phyloP scores from a whole-genome alignment of 2,329 filamentous ascomycete species.

The Alternaria angustiovoidea region DNA sequence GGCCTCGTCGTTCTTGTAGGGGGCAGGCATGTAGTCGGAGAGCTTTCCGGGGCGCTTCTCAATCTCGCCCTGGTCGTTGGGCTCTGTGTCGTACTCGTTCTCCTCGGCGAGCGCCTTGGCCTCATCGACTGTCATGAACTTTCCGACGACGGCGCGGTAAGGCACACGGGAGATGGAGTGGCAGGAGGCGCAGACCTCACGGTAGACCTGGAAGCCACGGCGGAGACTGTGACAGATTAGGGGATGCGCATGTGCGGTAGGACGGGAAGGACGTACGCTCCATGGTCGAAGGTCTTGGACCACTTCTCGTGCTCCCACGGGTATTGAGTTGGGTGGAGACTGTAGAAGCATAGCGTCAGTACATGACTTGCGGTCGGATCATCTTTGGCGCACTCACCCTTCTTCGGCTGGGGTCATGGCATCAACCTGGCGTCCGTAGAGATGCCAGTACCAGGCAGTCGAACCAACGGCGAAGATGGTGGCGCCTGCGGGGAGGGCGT shows the following conservation, averaged over 20 bases:
- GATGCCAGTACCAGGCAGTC: slow-evolving; percentile 96
- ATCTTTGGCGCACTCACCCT: slow-evolving; percentile 74
- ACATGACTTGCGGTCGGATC: slow-evolving; percentile 38
- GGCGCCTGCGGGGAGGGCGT: slow-evolving; percentile 84
- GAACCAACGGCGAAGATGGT: slow-evolving; percentile 87
- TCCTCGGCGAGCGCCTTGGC: slow-evolving; percentile 97
- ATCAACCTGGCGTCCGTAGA: slow-evolving; percentile 86
- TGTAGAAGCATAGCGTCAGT: slow-evolving; percentile 54
- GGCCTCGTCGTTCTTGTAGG: slow-evolving; percentile 99
- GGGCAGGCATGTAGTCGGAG: slow-evolving; percentile 91
- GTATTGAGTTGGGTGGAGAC: slow-evolving; percentile 89
- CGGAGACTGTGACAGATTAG: slow-evolving; percentile 71
- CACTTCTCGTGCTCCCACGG: slow-evolving; percentile 95
- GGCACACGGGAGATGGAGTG: slow-evolving; percentile 95
- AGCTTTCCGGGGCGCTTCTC: slow-evolving; percentile 99
- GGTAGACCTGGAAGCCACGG: slow-evolving; percentile 99
- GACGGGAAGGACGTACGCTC: slow-evolving; percentile 72
- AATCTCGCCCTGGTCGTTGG: slow-evolving; percentile 97
- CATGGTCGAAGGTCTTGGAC: slow-evolving; percentile 96
- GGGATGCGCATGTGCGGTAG: neutral
- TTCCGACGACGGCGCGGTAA: slow-evolving; percentile 90
- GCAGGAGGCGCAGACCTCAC: slow-evolving; percentile 96
- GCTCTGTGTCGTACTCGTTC: slow-evolving; percentile 98
- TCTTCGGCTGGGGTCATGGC: slow-evolving; percentile 95
- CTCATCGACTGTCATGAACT: slow-evolving; percentile 94